These are phyloP conservation scores for Cladobotryum mycophilum DNA, from an alignment of 2,329 filamentous ascomycete species.

Conservation along the genomic window DNA sequence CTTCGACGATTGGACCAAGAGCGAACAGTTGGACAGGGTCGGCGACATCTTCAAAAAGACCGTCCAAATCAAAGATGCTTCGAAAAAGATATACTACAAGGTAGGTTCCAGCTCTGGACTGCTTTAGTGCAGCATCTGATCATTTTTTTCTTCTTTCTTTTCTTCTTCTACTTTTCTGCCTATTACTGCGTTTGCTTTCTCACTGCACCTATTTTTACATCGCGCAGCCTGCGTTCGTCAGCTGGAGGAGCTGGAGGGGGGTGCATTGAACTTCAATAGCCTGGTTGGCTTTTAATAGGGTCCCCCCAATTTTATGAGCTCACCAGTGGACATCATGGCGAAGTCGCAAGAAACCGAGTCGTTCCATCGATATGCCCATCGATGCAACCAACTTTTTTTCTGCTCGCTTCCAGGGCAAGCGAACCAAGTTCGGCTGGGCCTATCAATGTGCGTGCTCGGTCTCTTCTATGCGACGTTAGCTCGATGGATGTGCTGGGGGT, in stretches of 20 bases:
- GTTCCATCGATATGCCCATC: no score
- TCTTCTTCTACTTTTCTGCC: neutral
- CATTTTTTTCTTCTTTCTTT: constrained; percentile 4
- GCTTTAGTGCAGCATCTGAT: neutral
- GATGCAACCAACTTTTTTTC: neutral
- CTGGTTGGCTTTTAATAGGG: no score
- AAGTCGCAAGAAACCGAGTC: no score
- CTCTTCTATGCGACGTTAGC: neutral
- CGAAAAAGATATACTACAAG: constrained; percentile 88
- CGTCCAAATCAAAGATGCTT: constrained; percentile 60
- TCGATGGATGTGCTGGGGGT: neutral
- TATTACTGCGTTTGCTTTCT: neutral
- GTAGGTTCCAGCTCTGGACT: constrained; percentile 41
- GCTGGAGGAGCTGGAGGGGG: no score
- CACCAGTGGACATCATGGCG: no score
- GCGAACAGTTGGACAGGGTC: constrained; percentile 71
- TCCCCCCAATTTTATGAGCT: no score
- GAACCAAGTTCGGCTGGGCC: neutral
- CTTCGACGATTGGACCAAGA: constrained; percentile 92
- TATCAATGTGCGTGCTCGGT: neutral
- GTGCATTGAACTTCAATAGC: no score
- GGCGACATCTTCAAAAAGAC: constrained; percentile 72
- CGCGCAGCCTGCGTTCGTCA: no score
- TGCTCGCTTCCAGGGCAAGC: neutral
- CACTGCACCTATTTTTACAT: neutral